Conservation (phyloP, 768 basidiomycete species). For the Panellus pusillus region DNA sequence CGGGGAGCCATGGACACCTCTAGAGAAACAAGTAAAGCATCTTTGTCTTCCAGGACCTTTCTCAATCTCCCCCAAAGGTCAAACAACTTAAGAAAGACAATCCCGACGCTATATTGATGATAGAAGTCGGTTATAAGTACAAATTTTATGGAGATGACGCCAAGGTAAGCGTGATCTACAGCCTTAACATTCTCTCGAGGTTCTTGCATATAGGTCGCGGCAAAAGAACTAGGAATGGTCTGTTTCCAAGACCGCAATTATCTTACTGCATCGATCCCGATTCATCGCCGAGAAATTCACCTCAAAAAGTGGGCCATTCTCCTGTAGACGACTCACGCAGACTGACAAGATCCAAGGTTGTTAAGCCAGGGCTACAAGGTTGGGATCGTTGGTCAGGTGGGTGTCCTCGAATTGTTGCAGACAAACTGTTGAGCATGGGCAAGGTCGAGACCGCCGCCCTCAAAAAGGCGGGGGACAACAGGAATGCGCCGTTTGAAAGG, state of each 20-base stretch:
- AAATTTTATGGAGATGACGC: conserved; percentile 86
- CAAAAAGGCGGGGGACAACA: conserved; percentile 79
- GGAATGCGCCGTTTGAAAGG: conserved; percentile 71
- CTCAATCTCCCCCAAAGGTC: conserved; percentile 36
- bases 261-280: conserved; percentile 71
- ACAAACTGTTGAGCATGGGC: conserved; percentile 33
- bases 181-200: conserved; percentile 1
- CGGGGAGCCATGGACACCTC: conserved; percentile 70
- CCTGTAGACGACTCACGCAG: background rate
- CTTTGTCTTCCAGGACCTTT: background rate
- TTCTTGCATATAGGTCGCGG: conserved; percentile 53
- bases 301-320: conserved; percentile 63
- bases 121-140: conserved; percentile 85
- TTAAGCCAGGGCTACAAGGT: conserved; percentile 80
- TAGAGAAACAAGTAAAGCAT: conserved; percentile 66
- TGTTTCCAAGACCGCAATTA: conserved; percentile 74
- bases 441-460: conserved; percentile 85
- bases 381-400: conserved; percentile 54
- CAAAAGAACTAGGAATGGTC: conserved; percentile 76
- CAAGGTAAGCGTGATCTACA: conserved; percentile 40
- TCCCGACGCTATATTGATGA: conserved; percentile 67
- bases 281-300: conserved; percentile 65
- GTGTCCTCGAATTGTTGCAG: too few species aligned
- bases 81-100: conserved; percentile 62
- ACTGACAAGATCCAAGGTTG: conserved; percentile 43